phyloP scores from a whole-genome alignment of 371 early-diverging fungal genomes.

The Zopfochytrium polystomum region DNA sequence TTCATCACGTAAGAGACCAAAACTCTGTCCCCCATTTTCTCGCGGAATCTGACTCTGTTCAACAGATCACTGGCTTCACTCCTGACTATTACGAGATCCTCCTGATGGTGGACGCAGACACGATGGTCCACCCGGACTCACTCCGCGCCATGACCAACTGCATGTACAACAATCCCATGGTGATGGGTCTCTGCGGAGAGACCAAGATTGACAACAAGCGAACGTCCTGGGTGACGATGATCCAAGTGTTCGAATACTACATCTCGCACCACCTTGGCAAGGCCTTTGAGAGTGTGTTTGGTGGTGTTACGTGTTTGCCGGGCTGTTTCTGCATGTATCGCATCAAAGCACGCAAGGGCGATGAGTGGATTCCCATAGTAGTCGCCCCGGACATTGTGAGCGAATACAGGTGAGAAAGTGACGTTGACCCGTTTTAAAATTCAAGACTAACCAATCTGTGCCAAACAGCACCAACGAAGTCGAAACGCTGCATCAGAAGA shows the following conservation, averaged over 20 bases:
- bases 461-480: constrained; percentile 90
- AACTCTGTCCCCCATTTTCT: background rate
- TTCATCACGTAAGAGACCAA: constrained; percentile 31
- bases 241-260: constrained; percentile 93
- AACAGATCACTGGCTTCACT: constrained; percentile 54
- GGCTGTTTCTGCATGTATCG: constrained; percentile 93
- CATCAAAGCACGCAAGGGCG: constrained; percentile 52
- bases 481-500: constrained; percentile 98
- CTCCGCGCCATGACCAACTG: constrained; percentile 59
- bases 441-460: no score
- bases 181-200: constrained; percentile 77
- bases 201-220: constrained; percentile 70
- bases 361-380: constrained; percentile 72
- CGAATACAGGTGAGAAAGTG: no score
- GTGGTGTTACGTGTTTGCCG: constrained; percentile 96
- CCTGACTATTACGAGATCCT: constrained; percentile 82
- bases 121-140: constrained; percentile 66
- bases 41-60: background rate
- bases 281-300: constrained; percentile 93
- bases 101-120: constrained; percentile 97
- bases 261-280: constrained; percentile 93
- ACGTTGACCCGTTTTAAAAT: no score
- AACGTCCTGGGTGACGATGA: constrained; percentile 60
- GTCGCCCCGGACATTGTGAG: constrained; percentile 90
- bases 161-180: constrained; percentile 58